Conservation (phyloP, 495 filamentous ascomycete genomes). For the Stereocaulon alpinum region DNA sequence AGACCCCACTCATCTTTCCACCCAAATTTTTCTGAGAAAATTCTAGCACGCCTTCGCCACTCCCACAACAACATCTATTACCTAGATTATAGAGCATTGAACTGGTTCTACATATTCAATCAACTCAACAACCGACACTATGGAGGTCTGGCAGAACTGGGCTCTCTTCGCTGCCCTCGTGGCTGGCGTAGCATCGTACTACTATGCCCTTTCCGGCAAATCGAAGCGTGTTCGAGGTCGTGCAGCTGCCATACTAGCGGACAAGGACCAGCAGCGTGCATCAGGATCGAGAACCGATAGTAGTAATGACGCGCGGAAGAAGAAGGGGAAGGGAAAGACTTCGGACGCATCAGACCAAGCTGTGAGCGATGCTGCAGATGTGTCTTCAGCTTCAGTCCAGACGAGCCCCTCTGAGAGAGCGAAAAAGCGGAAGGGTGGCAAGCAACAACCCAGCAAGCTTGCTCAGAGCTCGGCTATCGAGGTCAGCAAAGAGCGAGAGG, state of each 20-base stretch:
- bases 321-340: slow-evolving; percentile 9
- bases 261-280: slow-evolving; percentile 11
- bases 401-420: slow-evolving; percentile 6
- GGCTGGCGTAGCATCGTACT: slow-evolving; percentile 14
- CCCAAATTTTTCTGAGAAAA: not conserved
- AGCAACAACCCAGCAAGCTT: slow-evolving; percentile 15
- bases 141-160: slow-evolving; percentile 24
- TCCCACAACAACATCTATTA: not conserved
- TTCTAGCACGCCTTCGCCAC: not conserved
- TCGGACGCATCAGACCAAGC: slow-evolving; percentile 13
- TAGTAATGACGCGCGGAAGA: slow-evolving; percentile 16
- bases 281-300: slow-evolving; percentile 8
- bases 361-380: slow-evolving; percentile 12
- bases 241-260: slow-evolving; percentile 3
- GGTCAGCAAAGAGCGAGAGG: slow-evolving; percentile 2
- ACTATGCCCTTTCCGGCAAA: slow-evolving; percentile 18
- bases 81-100: not conserved
- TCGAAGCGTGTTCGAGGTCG: slow-evolving; percentile 10
- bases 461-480: slow-evolving; percentile 16
- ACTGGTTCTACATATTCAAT: too few relatives aligned
- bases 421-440: slow-evolving; percentile 19
- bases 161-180: slow-evolving; percentile 15
- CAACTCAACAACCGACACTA: not conserved
- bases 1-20: not conserved
- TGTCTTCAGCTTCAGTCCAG: slow-evolving; percentile 11